Percentiles rank a stretch among this genome's conserved stretches.
Evolutionary conservation across 1,139 yeast species (phyloP).

Genomic region (Sugiyamaella novakii): DNA sequence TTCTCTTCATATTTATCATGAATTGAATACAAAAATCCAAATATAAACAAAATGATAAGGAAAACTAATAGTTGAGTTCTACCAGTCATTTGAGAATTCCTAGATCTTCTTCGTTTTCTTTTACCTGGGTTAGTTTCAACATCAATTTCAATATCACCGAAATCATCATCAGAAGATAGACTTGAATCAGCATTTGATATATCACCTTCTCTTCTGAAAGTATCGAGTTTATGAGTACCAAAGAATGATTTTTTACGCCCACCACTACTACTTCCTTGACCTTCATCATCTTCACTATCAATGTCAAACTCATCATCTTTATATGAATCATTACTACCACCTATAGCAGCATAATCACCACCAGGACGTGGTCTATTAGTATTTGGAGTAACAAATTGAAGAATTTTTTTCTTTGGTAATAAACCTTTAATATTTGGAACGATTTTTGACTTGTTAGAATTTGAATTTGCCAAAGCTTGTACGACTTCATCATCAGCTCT

Average conservation of each 20-base stretch:
- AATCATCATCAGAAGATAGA: conserved; percentile 28
- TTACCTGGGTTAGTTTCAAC: conserved; percentile 31
- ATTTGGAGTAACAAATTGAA: conserved; percentile 21
- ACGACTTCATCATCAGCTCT: conserved; percentile 37
- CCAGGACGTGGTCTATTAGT: conserved; percentile 11
- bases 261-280: background rate
- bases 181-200: conserved; percentile 10
- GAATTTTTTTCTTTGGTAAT: conserved; percentile 26
- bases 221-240: conserved; percentile 21
- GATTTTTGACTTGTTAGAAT: conserved; percentile 3
- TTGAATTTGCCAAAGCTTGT: conserved; percentile 29
- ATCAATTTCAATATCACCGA: conserved; percentile 36
- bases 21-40: conserved; percentile 10
- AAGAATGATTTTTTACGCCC: conserved; percentile 8
- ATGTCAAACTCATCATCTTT: conserved; percentile 12
- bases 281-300: conserved; percentile 12
- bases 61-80: conserved; percentile 11
- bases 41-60: conserved; percentile 10
- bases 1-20: conserved; percentile 7
- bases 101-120: conserved; percentile 11
- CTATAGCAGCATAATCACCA: conserved; percentile 15
- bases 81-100: conserved; percentile 9
- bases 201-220: conserved; percentile 18
- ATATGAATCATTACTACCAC: conserved; percentile 15
- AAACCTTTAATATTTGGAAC: conserved; percentile 20